Evolutionary conservation across 1,284 basidiomycete genomes (phyloP).

Genomic region (Malassezia arunalokei): DNA sequence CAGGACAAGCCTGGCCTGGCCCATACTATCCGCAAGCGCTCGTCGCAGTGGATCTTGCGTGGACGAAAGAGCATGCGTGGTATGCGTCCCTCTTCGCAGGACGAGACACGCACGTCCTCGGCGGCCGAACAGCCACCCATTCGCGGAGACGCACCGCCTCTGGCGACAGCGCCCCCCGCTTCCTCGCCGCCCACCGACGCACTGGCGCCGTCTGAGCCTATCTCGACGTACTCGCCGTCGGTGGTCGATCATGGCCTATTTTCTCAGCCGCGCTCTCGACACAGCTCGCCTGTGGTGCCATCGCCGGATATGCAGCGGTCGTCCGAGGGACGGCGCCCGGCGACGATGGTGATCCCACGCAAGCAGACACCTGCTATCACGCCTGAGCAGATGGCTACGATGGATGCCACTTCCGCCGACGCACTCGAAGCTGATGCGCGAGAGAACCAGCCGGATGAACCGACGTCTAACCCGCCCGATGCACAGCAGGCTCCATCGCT

Average conservation of each 20-base stretch:
- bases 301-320: neutral
- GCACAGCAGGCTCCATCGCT: no score
- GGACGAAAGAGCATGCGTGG: conserved; percentile 3
- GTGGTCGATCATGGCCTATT: neutral
- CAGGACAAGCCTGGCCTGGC: neutral
- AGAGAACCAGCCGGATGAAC: no score
- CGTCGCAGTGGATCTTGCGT: conserved; percentile 12
- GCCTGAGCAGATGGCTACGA: neutral
- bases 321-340: neutral
- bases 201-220: no score
- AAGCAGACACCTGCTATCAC: neutral
- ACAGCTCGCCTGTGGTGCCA: neutral
- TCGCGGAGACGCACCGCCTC: neutral
- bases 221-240: neutral
- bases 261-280: neutral
- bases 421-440: neutral
- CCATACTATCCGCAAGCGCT: conserved; percentile 2
- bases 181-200: no score
- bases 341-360: neutral
- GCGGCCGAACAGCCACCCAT: neutral
- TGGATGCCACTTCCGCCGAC: neutral
- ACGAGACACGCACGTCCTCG: neutral
- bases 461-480: no score
- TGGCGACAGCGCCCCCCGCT: no score
- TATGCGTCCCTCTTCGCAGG: neutral